These are phyloP conservation scores for Xylaria curta DNA, from an alignment of 495 filamentous ascomycete species.

Conservation along the genomic window DNA sequence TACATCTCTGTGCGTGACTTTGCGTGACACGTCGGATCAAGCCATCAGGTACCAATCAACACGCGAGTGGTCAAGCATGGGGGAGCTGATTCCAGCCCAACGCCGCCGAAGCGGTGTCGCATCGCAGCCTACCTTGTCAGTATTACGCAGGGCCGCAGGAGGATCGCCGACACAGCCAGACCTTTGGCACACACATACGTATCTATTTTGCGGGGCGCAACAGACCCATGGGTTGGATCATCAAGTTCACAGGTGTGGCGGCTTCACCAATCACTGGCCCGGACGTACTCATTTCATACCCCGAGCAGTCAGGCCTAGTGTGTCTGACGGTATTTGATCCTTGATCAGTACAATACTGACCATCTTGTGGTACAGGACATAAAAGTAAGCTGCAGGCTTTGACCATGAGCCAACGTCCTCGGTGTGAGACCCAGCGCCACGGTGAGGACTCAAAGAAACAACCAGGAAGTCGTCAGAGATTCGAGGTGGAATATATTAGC, in stretches of 20 bases:
- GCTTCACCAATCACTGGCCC: conserved; percentile 25
- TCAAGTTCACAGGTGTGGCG: conserved; percentile 17
- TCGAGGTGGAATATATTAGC: not conserved
- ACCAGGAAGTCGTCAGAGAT: conserved; percentile 2
- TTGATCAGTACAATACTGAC: conserved; percentile 8
- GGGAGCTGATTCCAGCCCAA: conserved; percentile 42
- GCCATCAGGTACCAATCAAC: conserved; percentile 46
- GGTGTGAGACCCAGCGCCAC: conserved; percentile 27
- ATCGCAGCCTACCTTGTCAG: conserved; percentile 37
- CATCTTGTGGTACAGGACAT: not conserved
- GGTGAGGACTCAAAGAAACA: conserved; percentile 4
- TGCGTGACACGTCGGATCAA: conserved; percentile 29
- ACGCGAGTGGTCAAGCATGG: conserved; percentile 32
- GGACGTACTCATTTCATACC: conserved; percentile 15
- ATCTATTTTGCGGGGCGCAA: conserved; percentile 25
- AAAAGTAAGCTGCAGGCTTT: not conserved
- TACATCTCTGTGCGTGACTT: conserved; percentile 12
- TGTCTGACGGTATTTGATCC: conserved; percentile 22
- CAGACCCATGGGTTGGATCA: conserved; percentile 19
- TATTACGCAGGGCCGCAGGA: conserved; percentile 41
- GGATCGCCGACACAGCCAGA: conserved; percentile 43
- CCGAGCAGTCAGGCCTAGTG: conserved; percentile 13
- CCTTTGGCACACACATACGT: conserved; percentile 28
- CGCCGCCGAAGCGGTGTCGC: conserved; percentile 38
- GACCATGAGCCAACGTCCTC: not conserved